These are phyloP conservation scores for Termitomyces sp. DNA, from an alignment of 768 basidiomycete species.

Conservation along the genomic window DNA sequence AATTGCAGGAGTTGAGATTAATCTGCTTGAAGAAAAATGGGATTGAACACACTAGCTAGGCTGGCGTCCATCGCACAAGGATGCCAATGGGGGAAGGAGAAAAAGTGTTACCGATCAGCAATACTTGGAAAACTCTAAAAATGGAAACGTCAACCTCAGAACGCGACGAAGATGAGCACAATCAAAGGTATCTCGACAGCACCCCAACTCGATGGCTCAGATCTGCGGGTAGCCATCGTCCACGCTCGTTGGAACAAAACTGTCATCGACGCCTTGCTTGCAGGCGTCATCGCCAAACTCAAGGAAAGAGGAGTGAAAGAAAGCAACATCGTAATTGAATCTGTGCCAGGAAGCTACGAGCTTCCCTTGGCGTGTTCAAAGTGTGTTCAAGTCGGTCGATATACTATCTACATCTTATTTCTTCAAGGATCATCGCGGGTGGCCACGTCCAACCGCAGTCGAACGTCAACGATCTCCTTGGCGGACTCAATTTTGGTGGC, in stretches of 20 bases:
- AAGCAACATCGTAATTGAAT: conserved; percentile 84
- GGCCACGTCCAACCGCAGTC: conserved; percentile 78
- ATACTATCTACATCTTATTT: conserved; percentile 5
- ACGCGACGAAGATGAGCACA: conserved; percentile 37
- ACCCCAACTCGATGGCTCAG: conserved; percentile 69
- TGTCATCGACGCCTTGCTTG: conserved; percentile 81
- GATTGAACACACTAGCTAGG: conserved; percentile 41
- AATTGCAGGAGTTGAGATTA: conserved; percentile 1
- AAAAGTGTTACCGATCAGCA: conserved; percentile 6
- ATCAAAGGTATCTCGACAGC: conserved; percentile 78
- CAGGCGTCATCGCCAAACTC: conserved; percentile 75
- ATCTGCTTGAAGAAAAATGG: not conserved
- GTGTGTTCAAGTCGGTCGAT: conserved; percentile 38
- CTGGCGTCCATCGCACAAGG: conserved; percentile 38
- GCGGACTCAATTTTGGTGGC: conserved; percentile 47
- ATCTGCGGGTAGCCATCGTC: conserved; percentile 84
- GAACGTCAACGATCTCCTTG: conserved; percentile 75
- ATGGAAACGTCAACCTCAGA: conserved; percentile 6
- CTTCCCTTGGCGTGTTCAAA: conserved; percentile 82
- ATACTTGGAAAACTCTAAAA: not conserved
- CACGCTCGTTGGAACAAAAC: conserved; percentile 94
- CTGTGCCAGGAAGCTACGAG: conserved; percentile 94
- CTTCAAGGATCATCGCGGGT: conserved; percentile 69
- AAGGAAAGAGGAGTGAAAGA: conserved; percentile 84
- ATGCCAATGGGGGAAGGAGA: not conserved